Evolutionary conservation across 1,139 yeast genomes (phyloP).

Genomic region (Hanseniaspora sp.): DNA sequence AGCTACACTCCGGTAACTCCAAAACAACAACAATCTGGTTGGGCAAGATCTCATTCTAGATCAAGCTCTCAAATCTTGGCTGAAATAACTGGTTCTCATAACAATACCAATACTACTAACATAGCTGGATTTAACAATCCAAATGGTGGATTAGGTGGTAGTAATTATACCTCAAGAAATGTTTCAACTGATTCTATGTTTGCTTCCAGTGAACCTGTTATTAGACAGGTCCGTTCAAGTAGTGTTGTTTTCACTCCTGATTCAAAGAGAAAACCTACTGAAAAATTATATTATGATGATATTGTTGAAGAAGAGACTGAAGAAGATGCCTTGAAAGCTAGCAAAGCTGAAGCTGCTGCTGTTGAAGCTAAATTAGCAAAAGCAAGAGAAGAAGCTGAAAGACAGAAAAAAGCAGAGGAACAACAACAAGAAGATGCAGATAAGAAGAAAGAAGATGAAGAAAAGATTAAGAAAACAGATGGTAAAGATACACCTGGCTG

Average conservation of each 20-base stretch:
- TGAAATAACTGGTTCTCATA: constrained; percentile 8
- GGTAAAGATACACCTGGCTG: constrained; percentile 31
- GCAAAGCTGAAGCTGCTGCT: constrained; percentile 28
- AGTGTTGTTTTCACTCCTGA: constrained; percentile 20
- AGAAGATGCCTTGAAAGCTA: constrained; percentile 34
- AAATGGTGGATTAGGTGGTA: constrained; percentile 1
- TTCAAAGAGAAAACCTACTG: constrained; percentile 19
- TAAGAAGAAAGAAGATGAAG: constrained; percentile 17
- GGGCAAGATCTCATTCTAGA: constrained; percentile 15
- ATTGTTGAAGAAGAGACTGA: constrained; percentile 35
- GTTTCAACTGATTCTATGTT: constrained; percentile 10
- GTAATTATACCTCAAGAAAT: constrained; percentile 12
- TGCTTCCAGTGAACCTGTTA: constrained; percentile 19
- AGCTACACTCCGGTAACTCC: constrained; percentile 13
- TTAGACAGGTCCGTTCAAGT: constrained; percentile 18
- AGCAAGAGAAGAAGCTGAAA: constrained; percentile 19
- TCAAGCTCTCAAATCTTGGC: constrained; percentile 16
- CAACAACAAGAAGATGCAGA: constrained; percentile 17
- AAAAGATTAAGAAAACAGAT: constrained; percentile 19
- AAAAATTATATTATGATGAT: constrained; percentile 35
- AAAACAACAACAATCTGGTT: constrained; percentile 6
- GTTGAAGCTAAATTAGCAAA: constrained; percentile 18
- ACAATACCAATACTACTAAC: not conserved
- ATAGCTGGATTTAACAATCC: not conserved
- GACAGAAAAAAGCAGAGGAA: constrained; percentile 21